Percentiles rank a stretch among this genome's conserved stretches.
Evolutionary conservation across 257 asterid genomes (phyloP).

Genomic region (Jaltomata sinuosa): DNA sequence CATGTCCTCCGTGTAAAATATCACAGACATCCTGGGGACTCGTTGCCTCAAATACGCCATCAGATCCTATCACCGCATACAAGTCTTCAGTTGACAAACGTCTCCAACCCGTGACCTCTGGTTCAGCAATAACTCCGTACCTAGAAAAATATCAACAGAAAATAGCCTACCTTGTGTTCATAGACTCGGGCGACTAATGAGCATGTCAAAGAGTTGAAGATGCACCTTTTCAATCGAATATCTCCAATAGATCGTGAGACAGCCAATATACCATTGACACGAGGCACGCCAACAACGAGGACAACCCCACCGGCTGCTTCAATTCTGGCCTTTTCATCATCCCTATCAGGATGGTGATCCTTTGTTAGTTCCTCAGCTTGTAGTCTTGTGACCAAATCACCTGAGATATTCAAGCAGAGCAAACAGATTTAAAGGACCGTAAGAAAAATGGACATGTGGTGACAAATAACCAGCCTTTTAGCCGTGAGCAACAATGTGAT

Average conservation of each 20-base stretch:
- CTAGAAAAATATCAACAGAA: conserved; percentile 13
- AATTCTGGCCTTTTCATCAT: conserved; percentile 65
- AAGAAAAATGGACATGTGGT: neutral
- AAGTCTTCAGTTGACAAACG: conserved; percentile 22
- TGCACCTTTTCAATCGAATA: conserved; percentile 38
- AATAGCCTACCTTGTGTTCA: no score
- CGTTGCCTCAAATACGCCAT: conserved; percentile 62
- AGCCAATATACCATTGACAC: conserved; percentile 71
- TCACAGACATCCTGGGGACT: conserved; percentile 47
- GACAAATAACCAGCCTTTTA: neutral
- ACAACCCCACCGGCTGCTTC: conserved; percentile 37
- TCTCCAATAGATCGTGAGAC: conserved; percentile 75
- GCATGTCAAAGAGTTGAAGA: neutral
- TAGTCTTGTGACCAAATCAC: conserved; percentile 9
- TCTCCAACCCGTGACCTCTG: conserved; percentile 55
- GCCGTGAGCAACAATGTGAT: neutral
- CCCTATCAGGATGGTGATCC: conserved; percentile 64
- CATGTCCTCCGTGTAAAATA: conserved; percentile 8
- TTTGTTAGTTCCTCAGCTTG: conserved; percentile 51
- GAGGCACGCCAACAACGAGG: conserved; percentile 33
- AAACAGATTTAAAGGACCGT: neutral
- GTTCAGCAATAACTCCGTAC: conserved; percentile 60
- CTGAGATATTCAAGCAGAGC: conserved; percentile 2
- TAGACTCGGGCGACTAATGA: no score
- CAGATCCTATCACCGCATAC: conserved; percentile 56